Evolutionary conservation across 805 yeast species (phyloP), one percentile per base, ranked within the genome.

Genomic region (Yarrowia deformans): DNA sequence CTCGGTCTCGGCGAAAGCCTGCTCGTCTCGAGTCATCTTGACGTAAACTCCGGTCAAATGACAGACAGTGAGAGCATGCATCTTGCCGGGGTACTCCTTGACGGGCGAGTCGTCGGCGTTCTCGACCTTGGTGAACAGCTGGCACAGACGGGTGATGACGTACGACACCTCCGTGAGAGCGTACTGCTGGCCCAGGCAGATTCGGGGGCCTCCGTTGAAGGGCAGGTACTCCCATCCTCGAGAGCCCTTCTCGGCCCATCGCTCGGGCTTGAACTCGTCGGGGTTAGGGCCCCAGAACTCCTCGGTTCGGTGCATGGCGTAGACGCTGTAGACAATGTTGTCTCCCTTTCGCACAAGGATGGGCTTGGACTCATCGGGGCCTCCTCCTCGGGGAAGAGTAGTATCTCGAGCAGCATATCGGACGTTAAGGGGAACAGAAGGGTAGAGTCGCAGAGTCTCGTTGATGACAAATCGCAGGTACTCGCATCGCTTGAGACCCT

Each of bases 141-240:
- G 82, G 54, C 75, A 69, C 66, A 83, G 73, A 70, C 85, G 77
- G 18, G 78, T 79, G 56, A 82, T 72, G n/a, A 81, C 77, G 74
- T 82, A 84, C n/a, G 83, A 78, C 8, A 85, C 83, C 75, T 84
- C 86, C 14, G 86, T 83, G 34, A 84, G 79, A 8, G 87, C 87
- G 75, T 83, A 84, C 75, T 84, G 87, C 77, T 84, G 87, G 43
- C 87, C 87, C 67, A 84, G 77, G 73, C 87, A 84, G 69, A 84
- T 83, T 70, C 87, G 76, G 23, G 87, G 87, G 8, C 87, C 87
- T 50, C 87, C 87, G 72, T 84, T 83, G 76, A 84, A 84, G 35
- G 86, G 86, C 37, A 84, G 74, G 74, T 81, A 84, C 40, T 81
- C 83, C 86, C 86, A 84, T 4, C 66, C 66, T 60, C 66, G 40